These are phyloP conservation scores for Diplogelasinospora grovesii DNA, from an alignment of 495 filamentous ascomycete genomes.

Conservation along the genomic window DNA sequence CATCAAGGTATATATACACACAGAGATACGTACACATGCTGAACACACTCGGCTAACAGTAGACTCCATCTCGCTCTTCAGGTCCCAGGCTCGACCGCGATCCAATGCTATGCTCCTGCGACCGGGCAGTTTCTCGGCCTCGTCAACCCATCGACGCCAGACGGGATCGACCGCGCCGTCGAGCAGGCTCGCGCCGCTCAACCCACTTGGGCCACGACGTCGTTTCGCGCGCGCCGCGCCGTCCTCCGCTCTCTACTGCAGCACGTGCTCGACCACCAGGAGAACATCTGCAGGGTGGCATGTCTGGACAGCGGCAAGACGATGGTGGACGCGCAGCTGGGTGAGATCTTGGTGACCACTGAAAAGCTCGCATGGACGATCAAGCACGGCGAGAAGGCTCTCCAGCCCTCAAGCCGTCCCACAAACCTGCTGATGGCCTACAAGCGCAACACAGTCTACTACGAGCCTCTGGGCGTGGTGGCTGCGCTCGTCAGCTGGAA, in stretches of 20 bases:
- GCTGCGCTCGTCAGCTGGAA: slow-evolving; percentile 96
- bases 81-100: slow-evolving; percentile 49
- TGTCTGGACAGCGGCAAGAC: slow-evolving; percentile 98
- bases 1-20: slow-evolving; percentile 36
- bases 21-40: no score
- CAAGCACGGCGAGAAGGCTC: slow-evolving; percentile 77
- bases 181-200: slow-evolving; percentile 70
- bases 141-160: slow-evolving; percentile 69
- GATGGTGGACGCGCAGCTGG: slow-evolving; percentile 83
- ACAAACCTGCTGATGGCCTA: slow-evolving; percentile 89
- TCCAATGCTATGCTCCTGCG: slow-evolving; percentile 87
- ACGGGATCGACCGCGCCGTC: slow-evolving; percentile 76
- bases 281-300: slow-evolving; percentile 74
- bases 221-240: slow-evolving; percentile 67
- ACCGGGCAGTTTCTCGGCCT: slow-evolving; percentile 76
- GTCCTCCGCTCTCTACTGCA: slow-evolving; percentile 78
- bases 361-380: slow-evolving; percentile 97
- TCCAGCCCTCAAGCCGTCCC: slow-evolving; percentile 64
- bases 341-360: slow-evolving; percentile 86
- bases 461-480: slow-evolving; percentile 90
- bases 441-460: slow-evolving; percentile 84
- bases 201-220: slow-evolving; percentile 70
- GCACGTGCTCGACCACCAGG: slow-evolving; percentile 82
- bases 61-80: slow-evolving; percentile 9
- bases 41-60: background rate